Conservation (phyloP, 345 rosid genomes). For the Reutealis trisperma region DNA sequence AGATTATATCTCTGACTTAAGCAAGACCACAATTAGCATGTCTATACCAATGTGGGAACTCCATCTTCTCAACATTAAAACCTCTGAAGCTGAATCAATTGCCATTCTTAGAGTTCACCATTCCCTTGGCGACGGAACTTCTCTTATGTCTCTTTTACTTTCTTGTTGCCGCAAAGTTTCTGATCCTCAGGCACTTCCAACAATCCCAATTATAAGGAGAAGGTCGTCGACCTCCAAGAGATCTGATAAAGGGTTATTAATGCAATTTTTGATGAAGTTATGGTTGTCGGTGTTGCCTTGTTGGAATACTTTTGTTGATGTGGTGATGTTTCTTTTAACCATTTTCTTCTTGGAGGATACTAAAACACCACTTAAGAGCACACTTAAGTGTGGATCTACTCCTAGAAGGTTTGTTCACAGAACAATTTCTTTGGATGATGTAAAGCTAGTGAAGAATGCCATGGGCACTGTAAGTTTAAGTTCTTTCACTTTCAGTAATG, state of each 20-base stretch:
- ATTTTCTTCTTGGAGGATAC: conserved; percentile 50
- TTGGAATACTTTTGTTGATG: conserved; percentile 32
- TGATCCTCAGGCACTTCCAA: conserved; percentile 30
- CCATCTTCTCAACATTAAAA: conserved; percentile 40
- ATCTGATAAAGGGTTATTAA: neutral
- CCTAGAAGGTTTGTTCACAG: conserved; percentile 28
- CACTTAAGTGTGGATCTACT: neutral
- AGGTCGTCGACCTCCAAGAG: neutral
- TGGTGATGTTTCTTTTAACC: conserved; percentile 39
- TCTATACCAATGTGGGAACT: conserved; percentile 46
- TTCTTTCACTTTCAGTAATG: too few species aligned
- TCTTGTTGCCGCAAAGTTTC: conserved; percentile 40
- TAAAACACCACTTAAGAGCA: conserved; percentile 52
- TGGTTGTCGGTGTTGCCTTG: conserved; percentile 12
- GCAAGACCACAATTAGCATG: conserved; percentile 31
- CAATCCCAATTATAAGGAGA: conserved; percentile 26
- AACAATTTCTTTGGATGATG: conserved; percentile 38
- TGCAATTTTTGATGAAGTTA: neutral
- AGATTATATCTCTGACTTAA: conserved; percentile 39
- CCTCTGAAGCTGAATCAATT: conserved; percentile 32
- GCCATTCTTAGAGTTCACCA: conserved; percentile 53
- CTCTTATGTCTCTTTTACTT: conserved; percentile 59
- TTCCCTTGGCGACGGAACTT: conserved; percentile 57
- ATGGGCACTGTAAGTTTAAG: conserved; percentile 30
- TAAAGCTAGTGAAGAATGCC: conserved; percentile 42